Percentiles rank a stretch among this genome's conserved stretches.
These are phyloP conservation scores for Suillus lakei DNA, from an alignment of 768 basidiomycete species.

Conservation along the genomic window DNA sequence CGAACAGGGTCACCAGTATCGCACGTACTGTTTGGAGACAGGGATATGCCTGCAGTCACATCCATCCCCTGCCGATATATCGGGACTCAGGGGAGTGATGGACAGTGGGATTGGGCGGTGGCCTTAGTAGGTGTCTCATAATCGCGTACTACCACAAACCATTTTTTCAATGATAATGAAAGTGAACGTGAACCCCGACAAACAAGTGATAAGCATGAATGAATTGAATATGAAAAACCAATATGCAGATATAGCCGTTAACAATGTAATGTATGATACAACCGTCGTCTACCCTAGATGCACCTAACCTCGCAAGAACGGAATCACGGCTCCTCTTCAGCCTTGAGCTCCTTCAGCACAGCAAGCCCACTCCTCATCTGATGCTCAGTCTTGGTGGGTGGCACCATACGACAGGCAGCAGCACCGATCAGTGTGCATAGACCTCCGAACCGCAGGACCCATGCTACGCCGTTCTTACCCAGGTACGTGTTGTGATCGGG, in stretches of 20 bases:
- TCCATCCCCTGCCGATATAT: conserved; percentile 26
- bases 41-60: conserved; percentile 32
- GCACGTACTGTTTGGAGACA: conserved; percentile 20
- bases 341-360: conserved; percentile 76
- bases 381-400: conserved; percentile 90
- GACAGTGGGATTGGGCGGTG: conserved; percentile 33
- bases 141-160: background rate
- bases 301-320: conserved; percentile 16
- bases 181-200: background rate
- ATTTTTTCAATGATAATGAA: background rate
- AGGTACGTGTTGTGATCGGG: conserved; percentile 60
- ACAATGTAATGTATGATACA: background rate
- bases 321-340: conserved; percentile 53
- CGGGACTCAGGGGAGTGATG: conserved; percentile 22
- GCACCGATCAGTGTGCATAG: conserved; percentile 84
- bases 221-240: conserved; percentile 6
- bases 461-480: conserved; percentile 90
- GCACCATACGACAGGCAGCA: conserved; percentile 75
- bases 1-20: background rate
- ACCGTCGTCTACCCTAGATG: background rate
- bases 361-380: conserved; percentile 84
- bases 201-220: background rate
- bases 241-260: background rate
- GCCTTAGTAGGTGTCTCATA: conserved; percentile 32
- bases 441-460: conserved; percentile 94